phyloP scores from a whole-genome alignment of 371 early-diverging fungal genomes.

The Capniomyces stellatus region DNA sequence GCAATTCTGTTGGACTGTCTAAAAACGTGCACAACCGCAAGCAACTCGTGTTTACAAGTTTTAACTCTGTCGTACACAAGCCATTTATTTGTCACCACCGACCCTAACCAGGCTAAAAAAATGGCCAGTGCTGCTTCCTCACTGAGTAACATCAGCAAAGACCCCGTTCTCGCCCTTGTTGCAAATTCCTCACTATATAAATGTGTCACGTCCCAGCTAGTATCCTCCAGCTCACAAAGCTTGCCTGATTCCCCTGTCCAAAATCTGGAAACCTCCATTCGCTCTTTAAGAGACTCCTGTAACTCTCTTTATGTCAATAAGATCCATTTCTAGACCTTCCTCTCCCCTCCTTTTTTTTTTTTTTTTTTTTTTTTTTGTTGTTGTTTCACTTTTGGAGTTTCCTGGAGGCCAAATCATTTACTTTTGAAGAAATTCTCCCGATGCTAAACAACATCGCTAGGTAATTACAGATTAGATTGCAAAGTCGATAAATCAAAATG shows the following conservation, averaged over 20 bases:
- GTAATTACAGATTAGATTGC: no score
- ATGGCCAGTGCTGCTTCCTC: constrained; percentile 1
- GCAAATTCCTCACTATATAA: background rate
- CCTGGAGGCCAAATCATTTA: no score
- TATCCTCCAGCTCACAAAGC: background rate
- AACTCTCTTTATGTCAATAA: background rate
- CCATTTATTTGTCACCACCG: background rate
- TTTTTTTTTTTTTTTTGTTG: no score
- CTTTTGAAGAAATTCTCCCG: no score
- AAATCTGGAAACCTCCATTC: no score
- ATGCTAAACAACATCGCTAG: no score
- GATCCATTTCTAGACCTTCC: background rate
- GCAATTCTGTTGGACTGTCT: constrained; percentile 1
- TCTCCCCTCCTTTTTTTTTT: background rate
- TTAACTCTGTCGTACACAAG: background rate
- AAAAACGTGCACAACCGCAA: background rate
- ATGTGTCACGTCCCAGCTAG: background rate
- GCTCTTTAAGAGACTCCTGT: background rate
- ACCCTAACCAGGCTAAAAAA: background rate
- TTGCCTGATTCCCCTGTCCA: no score
- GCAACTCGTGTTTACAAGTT: background rate
- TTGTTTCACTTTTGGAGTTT: no score
- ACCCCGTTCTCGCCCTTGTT: background rate
- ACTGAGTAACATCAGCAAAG: background rate
- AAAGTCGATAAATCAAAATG: background rate